phyloP scores from a whole-genome alignment of 139 green algal genomes.

The Picochlorum costavermella region DNA sequence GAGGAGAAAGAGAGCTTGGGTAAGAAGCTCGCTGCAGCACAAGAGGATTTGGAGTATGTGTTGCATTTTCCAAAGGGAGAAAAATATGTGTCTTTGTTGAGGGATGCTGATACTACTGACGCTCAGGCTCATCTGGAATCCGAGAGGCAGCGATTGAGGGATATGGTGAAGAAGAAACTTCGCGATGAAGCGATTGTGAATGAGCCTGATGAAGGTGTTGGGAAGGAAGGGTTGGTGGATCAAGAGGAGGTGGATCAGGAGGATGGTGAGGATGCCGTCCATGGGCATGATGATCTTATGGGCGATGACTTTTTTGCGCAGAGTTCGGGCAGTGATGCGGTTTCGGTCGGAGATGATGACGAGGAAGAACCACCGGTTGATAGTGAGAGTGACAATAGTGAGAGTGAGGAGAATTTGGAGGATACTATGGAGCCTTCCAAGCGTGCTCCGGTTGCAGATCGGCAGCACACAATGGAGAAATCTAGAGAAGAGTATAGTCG shows the following conservation, averaged over 20 bases:
- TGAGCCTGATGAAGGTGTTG: constrained; percentile 66
- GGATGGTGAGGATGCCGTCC: neutral
- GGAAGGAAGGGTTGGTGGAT: neutral
- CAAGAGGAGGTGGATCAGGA: constrained; percentile 5
- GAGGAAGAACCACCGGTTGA: too few relatives aligned
- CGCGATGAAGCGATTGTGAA: constrained; percentile 44
- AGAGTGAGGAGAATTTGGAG: neutral
- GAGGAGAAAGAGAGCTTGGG: neutral
- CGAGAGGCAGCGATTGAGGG: constrained; percentile 42
- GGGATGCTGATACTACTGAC: constrained; percentile 33
- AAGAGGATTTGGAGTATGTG: constrained; percentile 72
- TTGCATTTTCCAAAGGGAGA: constrained; percentile 73
- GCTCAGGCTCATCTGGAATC: constrained; percentile 44
- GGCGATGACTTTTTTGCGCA: too few relatives aligned
- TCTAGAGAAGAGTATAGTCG: neutral
- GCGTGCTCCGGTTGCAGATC: too few relatives aligned
- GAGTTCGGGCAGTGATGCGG: too few relatives aligned
- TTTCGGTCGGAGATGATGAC: too few relatives aligned
- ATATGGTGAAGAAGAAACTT: constrained; percentile 31
- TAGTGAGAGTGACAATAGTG: neutral
- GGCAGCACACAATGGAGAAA: neutral
- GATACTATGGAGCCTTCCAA: neutral
- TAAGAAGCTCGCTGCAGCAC: constrained; percentile 22
- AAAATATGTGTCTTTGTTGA: constrained; percentile 76
- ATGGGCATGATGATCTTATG: constrained; percentile 3